Evolutionary conservation across 108 stramenopile species (phyloP).

Genomic region (Asterionellopsis glacialis): DNA sequence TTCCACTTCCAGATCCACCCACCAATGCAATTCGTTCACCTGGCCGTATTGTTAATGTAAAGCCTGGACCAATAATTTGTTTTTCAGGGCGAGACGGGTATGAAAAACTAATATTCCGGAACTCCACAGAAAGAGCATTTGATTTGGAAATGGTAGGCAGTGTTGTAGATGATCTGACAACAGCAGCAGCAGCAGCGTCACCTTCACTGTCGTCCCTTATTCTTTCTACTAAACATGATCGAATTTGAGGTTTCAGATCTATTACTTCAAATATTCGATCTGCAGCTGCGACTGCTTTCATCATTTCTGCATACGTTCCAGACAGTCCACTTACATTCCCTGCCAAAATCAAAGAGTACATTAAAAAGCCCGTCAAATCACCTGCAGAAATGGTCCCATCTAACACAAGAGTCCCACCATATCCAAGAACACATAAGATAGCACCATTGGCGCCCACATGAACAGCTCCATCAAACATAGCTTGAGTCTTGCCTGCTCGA

Average conservation of each 20-base stretch:
- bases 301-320: slow-evolving; percentile 66
- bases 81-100: slow-evolving; percentile 86
- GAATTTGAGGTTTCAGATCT: slow-evolving; percentile 53
- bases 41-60: slow-evolving; percentile 57
- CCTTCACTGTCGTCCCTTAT: background rate
- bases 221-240: slow-evolving; percentile 11
- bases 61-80: slow-evolving; percentile 50
- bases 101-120: slow-evolving; percentile 68
- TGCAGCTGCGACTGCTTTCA: slow-evolving; percentile 59
- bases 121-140: slow-evolving; percentile 38
- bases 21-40: slow-evolving; percentile 86
- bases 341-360: slow-evolving; percentile 84
- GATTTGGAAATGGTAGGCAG: slow-evolving; percentile 5
- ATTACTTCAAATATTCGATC: slow-evolving; percentile 57
- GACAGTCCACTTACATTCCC: slow-evolving; percentile 67
- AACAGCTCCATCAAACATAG: slow-evolving; percentile 63
- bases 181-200: slow-evolving; percentile 1
- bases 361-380: slow-evolving; percentile 82
- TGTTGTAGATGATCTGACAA: background rate
- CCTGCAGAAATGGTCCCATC: slow-evolving; percentile 57
- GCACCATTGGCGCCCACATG: slow-evolving; percentile 74
- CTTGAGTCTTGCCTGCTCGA: slow-evolving; percentile 59
- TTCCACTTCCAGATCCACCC: slow-evolving; percentile 85
- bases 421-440: slow-evolving; percentile 69
- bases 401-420: slow-evolving; percentile 74